Percentiles rank a stretch among this genome's conserved stretches.
These are phyloP conservation scores for Apophysomyces ossiformis DNA, from an alignment of 371 early-diverging fungal genomes.

Conservation along the genomic window DNA sequence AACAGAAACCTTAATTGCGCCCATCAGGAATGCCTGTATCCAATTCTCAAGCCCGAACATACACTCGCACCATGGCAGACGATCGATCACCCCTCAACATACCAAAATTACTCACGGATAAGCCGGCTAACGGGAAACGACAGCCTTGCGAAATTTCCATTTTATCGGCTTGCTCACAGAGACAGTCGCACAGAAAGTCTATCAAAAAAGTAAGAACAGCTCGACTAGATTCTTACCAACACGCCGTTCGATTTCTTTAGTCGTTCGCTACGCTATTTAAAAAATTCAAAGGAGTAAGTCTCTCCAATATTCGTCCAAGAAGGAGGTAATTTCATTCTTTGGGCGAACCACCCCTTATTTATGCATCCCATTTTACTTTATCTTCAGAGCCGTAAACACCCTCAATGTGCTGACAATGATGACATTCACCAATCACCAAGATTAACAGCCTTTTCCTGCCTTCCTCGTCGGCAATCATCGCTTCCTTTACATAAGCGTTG, in stretches of 20 bases:
- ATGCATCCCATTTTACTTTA: background rate
- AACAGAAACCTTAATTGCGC: background rate
- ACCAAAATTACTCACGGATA: background rate
- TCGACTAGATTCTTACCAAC: background rate
- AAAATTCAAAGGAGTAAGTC: conserved; percentile 12
- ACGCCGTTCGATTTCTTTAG: conserved; percentile 1
- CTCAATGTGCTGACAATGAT: background rate
- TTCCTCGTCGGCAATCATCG: background rate
- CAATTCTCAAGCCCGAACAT: background rate
- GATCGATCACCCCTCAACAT: background rate
- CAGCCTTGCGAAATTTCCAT: background rate
- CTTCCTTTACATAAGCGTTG: background rate
- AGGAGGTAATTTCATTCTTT: conserved; percentile 6
- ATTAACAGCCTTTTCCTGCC: background rate
- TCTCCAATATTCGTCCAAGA: conserved; percentile 11
- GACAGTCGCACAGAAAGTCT: background rate
- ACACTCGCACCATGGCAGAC: background rate
- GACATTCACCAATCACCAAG: background rate
- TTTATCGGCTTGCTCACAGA: background rate
- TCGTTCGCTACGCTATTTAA: background rate
- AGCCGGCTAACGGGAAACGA: background rate
- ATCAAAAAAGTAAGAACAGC: conserved; percentile 6
- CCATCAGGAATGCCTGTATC: background rate
- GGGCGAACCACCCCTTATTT: conserved; percentile 3
- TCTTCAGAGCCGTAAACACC: background rate